These are phyloP conservation scores for Klebsormidium nitens DNA, from an alignment of 139 green algal genomes.

Conservation along the genomic window DNA sequence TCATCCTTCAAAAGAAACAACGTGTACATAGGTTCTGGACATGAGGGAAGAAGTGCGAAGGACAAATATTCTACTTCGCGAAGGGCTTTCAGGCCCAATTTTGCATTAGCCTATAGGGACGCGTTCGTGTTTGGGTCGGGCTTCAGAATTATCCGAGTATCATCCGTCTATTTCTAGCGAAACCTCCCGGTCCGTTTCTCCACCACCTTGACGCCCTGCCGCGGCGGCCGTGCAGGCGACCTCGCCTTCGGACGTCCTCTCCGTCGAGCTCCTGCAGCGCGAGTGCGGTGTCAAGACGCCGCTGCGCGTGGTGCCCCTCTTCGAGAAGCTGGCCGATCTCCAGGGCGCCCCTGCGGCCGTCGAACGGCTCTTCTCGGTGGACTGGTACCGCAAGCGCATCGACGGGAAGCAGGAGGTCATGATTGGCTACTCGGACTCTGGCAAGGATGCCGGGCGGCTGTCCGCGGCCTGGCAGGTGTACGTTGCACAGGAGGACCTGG, in stretches of 20 bases:
- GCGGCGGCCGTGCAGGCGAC: too few species aligned
- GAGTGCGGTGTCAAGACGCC: constrained; percentile 51
- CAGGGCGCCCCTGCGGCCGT: constrained; percentile 51
- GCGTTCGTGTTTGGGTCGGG: too few species aligned
- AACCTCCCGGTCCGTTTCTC: too few species aligned
- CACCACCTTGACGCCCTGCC: neutral
- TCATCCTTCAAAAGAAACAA: too few species aligned
- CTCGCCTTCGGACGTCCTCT: constrained; percentile 79
- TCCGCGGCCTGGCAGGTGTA: constrained; percentile 89
- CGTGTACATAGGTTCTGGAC: too few species aligned
- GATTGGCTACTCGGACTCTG: constrained; percentile 95
- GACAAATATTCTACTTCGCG: too few species aligned
- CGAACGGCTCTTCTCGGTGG: constrained; percentile 43
- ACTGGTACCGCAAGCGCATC: constrained; percentile 59
- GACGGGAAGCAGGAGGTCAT: constrained; percentile 79
- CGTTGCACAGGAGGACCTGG: constrained; percentile 45
- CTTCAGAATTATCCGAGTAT: too few species aligned
- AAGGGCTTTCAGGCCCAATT: too few species aligned
- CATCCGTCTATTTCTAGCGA: too few species aligned
- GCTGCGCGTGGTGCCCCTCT: constrained; percentile 88
- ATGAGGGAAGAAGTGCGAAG: too few species aligned
- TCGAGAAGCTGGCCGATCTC: constrained; percentile 92
- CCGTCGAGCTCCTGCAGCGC: constrained; percentile 89
- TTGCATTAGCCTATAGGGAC: too few species aligned
- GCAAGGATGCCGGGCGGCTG: constrained; percentile 93